Evolutionary conservation across 768 basidiomycete species (phyloP).

Genomic region (Tricholoma furcatifolium): DNA sequence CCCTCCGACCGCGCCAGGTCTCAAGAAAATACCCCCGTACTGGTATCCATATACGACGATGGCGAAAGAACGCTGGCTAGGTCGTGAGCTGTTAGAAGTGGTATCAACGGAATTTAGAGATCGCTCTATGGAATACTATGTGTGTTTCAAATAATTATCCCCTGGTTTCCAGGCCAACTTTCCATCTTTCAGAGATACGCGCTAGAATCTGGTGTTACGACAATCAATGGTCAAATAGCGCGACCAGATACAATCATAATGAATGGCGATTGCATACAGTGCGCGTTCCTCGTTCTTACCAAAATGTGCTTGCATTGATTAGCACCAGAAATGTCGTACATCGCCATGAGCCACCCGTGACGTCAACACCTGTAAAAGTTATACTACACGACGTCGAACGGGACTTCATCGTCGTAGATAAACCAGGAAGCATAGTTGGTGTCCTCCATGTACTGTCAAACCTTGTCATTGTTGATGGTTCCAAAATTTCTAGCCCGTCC

Average conservation of each 20-base stretch:
- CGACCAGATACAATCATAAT: constrained; percentile 73
- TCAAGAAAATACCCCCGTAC: constrained; percentile 84
- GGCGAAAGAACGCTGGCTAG: constrained; percentile 90
- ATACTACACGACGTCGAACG: constrained; percentile 75
- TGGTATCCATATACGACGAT: constrained; percentile 94
- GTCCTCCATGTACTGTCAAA: constrained; percentile 15
- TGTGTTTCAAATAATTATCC: constrained; percentile 39
- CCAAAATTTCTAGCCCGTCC: constrained; percentile 65
- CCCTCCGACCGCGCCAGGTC: constrained; percentile 37
- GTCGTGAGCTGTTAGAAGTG: constrained; percentile 84
- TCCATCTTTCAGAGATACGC: constrained; percentile 44
- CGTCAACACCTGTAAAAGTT: constrained; percentile 78
- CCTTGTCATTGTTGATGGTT: constrained; percentile 6
- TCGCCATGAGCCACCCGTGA: constrained; percentile 96
- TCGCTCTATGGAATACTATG: constrained; percentile 94
- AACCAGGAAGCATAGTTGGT: constrained; percentile 95
- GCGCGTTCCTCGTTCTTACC: constrained; percentile 27
- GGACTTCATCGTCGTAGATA: constrained; percentile 90
- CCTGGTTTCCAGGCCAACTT: background rate
- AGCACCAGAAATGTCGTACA: constrained; percentile 80
- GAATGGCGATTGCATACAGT: constrained; percentile 93
- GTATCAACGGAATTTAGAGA: constrained; percentile 94
- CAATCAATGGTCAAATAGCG: constrained; percentile 89
- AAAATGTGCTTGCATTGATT: background rate
- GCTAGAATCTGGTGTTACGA: constrained; percentile 92